Evolutionary conservation across 306 rosid species (phyloP).

Genomic region (Vigna angularis): DNA sequence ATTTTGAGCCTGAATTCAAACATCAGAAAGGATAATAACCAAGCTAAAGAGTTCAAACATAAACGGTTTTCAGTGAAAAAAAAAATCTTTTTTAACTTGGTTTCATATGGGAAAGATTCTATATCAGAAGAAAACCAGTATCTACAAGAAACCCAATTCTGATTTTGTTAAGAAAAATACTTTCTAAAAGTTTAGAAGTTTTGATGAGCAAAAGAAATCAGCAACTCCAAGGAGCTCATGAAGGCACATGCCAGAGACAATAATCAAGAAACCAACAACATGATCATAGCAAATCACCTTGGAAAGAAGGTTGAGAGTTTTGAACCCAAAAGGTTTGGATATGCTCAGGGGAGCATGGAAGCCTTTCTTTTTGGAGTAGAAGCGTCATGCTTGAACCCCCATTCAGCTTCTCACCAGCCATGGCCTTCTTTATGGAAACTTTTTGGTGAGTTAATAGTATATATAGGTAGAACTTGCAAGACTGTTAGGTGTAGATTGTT

Average conservation of each 20-base stretch:
- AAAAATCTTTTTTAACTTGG: neutral
- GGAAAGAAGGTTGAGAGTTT: conserved; percentile 54
- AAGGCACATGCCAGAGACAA: neutral
- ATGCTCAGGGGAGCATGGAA: conserved; percentile 51
- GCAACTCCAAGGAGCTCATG: neutral
- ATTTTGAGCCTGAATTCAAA: conserved; percentile 57
- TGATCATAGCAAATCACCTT: conserved; percentile 42
- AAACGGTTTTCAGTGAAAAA: neutral
- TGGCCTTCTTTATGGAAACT: conserved; percentile 20
- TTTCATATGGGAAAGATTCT: conserved; percentile 9
- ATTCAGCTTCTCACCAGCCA: conserved; percentile 46
- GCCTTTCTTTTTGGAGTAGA: conserved; percentile 48
- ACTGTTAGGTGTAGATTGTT: neutral
- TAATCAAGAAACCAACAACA: conserved; percentile 5
- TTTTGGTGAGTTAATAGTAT: neutral
- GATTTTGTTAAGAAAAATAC: neutral
- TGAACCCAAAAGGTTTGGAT: conserved; percentile 58
- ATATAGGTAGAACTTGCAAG: neutral
- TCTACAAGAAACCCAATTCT: neutral
- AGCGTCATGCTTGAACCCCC: conserved; percentile 50
- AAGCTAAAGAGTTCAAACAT: neutral
- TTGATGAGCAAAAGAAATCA: neutral
- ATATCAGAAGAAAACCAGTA: neutral
- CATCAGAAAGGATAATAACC: neutral
- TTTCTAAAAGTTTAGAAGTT: neutral